Evolutionary conservation across 2,329 filamentous ascomycete genomes (phyloP).

Genomic region (Beauveria pseudobassiana): DNA sequence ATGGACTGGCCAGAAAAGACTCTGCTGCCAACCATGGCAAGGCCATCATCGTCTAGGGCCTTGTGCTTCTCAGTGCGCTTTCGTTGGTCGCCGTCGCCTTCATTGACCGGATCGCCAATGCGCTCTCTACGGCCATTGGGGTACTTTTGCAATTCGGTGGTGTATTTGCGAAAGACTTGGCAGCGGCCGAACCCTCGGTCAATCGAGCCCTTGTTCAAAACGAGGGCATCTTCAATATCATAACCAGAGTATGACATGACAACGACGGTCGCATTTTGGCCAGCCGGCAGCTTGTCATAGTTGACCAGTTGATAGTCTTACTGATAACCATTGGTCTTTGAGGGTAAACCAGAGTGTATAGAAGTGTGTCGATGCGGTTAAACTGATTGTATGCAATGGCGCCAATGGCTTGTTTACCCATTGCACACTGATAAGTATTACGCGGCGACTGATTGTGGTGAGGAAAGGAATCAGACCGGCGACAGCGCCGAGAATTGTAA

Average conservation of each 20-base stretch:
- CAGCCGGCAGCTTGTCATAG: conserved; percentile 94
- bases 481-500: conserved; percentile 91
- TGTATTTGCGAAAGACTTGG: conserved; percentile 95
- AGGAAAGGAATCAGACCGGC: conserved; percentile 92
- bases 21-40: conserved; percentile 78
- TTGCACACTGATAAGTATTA: conserved; percentile 98
- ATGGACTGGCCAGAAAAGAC: conserved; percentile 76
- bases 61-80: conserved; percentile 60
- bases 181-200: conserved; percentile 94
- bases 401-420: conserved; percentile 99
- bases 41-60: conserved; percentile 74
- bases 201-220: conserved; percentile 91
- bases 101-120: conserved; percentile 49
- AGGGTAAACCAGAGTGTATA: conserved; percentile 96
- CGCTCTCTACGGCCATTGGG: conserved; percentile 67
- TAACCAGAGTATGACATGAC: conserved; percentile 99
- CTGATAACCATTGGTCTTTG: conserved; percentile 97
- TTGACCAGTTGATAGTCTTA: conserved; percentile 94
- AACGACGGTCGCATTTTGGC: conserved; percentile 93
- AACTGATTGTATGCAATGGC: conserved; percentile 98
- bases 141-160: conserved; percentile 79
- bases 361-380: conserved; percentile 87
- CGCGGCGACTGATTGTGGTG: conserved; percentile 98
- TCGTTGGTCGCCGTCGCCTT: conserved; percentile 54
- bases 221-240: conserved; percentile 97